phyloP scores from a whole-genome alignment of 441 rosid genomes.

The Eruca vesicaria region DNA sequence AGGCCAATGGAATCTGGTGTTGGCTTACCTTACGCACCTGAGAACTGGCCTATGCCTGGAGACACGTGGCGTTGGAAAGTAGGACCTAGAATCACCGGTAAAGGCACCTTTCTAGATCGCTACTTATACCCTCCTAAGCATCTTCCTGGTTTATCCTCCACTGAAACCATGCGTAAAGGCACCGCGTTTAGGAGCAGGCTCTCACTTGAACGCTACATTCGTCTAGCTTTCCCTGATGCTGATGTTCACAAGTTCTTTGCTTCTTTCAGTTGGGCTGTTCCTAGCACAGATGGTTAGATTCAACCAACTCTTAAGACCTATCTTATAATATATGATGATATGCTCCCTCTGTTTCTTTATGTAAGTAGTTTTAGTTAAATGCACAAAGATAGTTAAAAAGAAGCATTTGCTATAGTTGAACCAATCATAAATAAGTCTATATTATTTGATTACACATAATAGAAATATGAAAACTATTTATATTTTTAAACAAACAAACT shows the following conservation, averaged over 20 bases:
- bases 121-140: conserved; percentile 62
- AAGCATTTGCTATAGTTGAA: no score
- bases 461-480: no score
- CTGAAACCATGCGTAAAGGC: background rate
- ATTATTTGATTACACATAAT: no score
- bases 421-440: no score
- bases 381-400: no score
- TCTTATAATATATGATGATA: background rate
- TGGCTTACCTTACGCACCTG: conserved; percentile 86
- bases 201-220: conserved; percentile 52
- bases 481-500: no score
- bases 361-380: no score
- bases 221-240: conserved; percentile 46
- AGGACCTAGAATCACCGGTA: conserved; percentile 53
- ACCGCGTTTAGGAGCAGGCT: conserved; percentile 61
- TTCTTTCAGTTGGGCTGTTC: conserved; percentile 80
- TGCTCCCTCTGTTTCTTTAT: no score
- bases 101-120: conserved; percentile 59
- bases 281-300: conserved; percentile 31
- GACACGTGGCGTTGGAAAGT: conserved; percentile 80
- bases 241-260: conserved; percentile 65
- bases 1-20: conserved; percentile 49
- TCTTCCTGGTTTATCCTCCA: conserved; percentile 15
- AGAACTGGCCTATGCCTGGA: conserved; percentile 72
- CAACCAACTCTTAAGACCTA: background rate